phyloP scores from a whole-genome alignment of 345 rosid species.

The Kandelia obovata region DNA sequence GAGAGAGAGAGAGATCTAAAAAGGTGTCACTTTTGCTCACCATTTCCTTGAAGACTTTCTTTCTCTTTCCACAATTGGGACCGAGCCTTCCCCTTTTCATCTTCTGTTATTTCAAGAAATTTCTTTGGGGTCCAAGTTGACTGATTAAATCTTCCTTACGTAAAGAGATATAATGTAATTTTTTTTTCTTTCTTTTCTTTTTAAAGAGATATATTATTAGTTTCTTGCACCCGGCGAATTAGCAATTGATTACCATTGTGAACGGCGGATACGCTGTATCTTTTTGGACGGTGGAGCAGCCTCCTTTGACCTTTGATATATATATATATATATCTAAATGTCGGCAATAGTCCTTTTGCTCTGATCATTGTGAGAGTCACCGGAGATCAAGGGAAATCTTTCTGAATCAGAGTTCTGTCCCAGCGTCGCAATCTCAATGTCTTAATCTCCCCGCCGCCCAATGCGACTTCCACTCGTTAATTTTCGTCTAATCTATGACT shows the following conservation, averaged over 20 bases:
- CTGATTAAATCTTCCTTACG: background rate
- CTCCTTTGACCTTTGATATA: background rate
- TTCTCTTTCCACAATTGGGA: background rate
- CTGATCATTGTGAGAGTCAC: background rate
- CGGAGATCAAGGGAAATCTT: constrained; percentile 37
- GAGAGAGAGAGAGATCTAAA: background rate
- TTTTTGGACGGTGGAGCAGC: constrained; percentile 32
- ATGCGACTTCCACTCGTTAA: background rate
- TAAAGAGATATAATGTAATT: no score
- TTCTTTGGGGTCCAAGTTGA: background rate
- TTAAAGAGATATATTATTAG: no score
- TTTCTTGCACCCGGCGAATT: background rate
- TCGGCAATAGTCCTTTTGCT: background rate
- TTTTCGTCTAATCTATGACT: no score
- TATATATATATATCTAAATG: no score
- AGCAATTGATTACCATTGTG: background rate
- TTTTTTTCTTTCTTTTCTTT: no score
- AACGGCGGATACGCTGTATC: constrained; percentile 42
- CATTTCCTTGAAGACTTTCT: background rate
- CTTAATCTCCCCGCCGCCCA: constrained; percentile 29
- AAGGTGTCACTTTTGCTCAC: background rate
- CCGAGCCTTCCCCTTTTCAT: background rate
- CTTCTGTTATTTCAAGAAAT: background rate
- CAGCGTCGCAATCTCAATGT: background rate
- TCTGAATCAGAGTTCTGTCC: constrained; percentile 9